Conservation (phyloP, 352 stramenopile genomes). For the Phytophthora multivora region DNA sequence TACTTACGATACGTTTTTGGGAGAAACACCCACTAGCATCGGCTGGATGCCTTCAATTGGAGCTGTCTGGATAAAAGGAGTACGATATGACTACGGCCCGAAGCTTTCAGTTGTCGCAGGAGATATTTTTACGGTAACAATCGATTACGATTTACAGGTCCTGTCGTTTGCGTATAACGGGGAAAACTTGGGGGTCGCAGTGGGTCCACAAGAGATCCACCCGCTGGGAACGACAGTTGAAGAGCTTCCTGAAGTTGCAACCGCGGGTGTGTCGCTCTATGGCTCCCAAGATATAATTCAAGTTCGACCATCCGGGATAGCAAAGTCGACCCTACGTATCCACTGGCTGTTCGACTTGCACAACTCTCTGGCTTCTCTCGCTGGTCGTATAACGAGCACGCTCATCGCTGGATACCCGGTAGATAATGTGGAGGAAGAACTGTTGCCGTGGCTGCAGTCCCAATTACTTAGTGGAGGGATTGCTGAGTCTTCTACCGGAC, state of each 20-base stretch:
- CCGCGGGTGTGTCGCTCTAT: constrained; percentile 72
- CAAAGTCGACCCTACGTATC: constrained; percentile 76
- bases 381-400: constrained; percentile 66
- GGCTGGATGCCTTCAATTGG: constrained; percentile 88
- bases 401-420: constrained; percentile 80
- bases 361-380: constrained; percentile 74
- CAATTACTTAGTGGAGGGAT: constrained; percentile 79
- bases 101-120: constrained; percentile 50
- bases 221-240: constrained; percentile 37
- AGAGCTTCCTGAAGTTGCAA: constrained; percentile 43
- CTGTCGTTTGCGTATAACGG: constrained; percentile 82
- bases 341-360: constrained; percentile 88
- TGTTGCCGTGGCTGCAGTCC: constrained; percentile 85
- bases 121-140: constrained; percentile 73
- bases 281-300: constrained; percentile 76
- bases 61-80: constrained; percentile 71
- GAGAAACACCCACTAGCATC: constrained; percentile 53
- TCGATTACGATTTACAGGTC: constrained; percentile 81
- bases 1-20: constrained; percentile 55
- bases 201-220: constrained; percentile 48
- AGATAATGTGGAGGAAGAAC: constrained; percentile 79
- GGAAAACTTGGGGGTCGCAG: constrained; percentile 52
- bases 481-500: constrained; percentile 10
- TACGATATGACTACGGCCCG: constrained; percentile 53
- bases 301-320: constrained; percentile 70